Evolutionary conservation across 2,329 filamentous ascomycete species (phyloP), one percentile per base, ranked within the genome.

Genomic region (Pyrenochaeta sp.): DNA sequence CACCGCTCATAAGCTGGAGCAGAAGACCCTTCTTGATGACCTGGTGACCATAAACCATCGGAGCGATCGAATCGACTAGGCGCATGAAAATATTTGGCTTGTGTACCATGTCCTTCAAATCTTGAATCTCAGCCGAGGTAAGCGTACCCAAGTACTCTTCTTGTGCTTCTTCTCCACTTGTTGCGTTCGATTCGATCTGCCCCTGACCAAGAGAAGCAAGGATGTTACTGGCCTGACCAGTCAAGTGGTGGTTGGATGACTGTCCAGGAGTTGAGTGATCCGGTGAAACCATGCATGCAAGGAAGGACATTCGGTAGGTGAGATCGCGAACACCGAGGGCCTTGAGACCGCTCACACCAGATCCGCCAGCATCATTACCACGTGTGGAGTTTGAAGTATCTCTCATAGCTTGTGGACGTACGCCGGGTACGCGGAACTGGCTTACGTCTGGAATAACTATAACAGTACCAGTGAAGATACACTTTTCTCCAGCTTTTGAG

Each of bases 371-470:
- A 67, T 97, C 94, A 45, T 86, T 88, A 50, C 88, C 89, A 54
- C 92, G 87, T 44, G 84, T 80, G 2, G 87, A 85, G 63, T 89
- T 89, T 44, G 87, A 85, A 56, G 91, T 92, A 69, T 98, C 94
- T 56, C 94, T 87, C 32, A 94, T 86, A 17, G 93, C 91, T 55
- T 92, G 92, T 14, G 92, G 90, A 50, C 90, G 84, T 20, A 92
- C 83, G 42, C 95, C 95, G 2, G 95, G 95, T 27, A 98, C 86
- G 33, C 93, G 90, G 51, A 99, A 86, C 75, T 98, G 95, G 71
- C 92, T 97, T 56, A 99, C 92, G 74, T 99, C 95, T 0, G 95
- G 95, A 30, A 99, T 92, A 15, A 99, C 95, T 56, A 99, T 98
- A 60, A 98, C 79, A 4, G 93, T 93, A 60, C 95, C 95, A 0